These are phyloP conservation scores for Blastobotrys mokoenaii DNA, from an alignment of 805 yeast species.

Conservation along the genomic window DNA sequence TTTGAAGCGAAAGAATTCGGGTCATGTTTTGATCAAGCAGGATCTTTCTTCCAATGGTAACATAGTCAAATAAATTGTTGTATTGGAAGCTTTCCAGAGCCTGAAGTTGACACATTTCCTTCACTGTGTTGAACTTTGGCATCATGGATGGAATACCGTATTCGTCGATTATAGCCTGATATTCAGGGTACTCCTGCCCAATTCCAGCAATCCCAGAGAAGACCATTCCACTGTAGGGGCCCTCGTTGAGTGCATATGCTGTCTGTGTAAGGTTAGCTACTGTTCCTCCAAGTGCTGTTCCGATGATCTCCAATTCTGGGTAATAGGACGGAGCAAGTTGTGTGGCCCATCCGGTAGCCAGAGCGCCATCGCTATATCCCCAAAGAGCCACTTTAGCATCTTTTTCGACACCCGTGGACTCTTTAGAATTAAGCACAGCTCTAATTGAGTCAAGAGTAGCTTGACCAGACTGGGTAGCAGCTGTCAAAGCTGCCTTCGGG, in stretches of 20 bases:
- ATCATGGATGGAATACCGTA: not conserved
- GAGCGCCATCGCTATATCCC: conserved; percentile 64
- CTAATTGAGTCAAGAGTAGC: conserved; percentile 21
- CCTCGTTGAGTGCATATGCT: conserved; percentile 13
- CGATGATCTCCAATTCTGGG: conserved; percentile 20
- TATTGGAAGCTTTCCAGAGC: not conserved
- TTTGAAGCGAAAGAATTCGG: conserved; percentile 14
- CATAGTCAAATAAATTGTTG: conserved; percentile 16
- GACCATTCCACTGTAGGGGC: conserved; percentile 20
- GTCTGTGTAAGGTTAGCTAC: conserved; percentile 16
- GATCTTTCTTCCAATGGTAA: conserved; percentile 14
- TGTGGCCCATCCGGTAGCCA: conserved; percentile 55
- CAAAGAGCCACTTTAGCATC: conserved; percentile 62
- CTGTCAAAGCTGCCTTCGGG: conserved; percentile 21
- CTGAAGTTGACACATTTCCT: conserved; percentile 12
- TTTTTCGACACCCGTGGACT: conserved; percentile 29
- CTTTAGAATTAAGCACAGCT: conserved; percentile 15
- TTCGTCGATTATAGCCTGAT: conserved; percentile 11
- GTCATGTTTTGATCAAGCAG: conserved; percentile 9
- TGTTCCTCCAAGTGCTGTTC: conserved; percentile 24
- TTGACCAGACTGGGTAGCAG: conserved; percentile 23
- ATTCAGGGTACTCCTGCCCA: conserved; percentile 20
- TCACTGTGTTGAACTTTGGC: conserved; percentile 4
- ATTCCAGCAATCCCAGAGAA: conserved; percentile 23
- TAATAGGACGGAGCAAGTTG: conserved; percentile 22